These are phyloP conservation scores for Auricularia heimuer DNA, from an alignment of 768 basidiomycete genomes.

Conservation along the genomic window DNA sequence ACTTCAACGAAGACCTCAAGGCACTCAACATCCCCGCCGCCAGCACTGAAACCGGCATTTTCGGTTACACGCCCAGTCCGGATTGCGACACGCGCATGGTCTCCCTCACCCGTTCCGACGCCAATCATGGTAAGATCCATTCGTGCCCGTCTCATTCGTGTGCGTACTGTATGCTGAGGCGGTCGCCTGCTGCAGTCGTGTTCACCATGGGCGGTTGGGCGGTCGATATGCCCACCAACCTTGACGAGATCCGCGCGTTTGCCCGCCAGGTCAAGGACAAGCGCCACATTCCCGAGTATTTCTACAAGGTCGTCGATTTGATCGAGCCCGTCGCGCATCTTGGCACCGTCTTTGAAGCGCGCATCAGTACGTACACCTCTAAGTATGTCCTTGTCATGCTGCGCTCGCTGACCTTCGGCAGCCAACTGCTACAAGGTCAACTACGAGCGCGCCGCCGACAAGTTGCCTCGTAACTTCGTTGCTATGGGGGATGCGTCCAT, in stretches of 20 bases:
- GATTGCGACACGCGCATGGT: too few relatives aligned
- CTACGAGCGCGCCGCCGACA: conserved; percentile 17
- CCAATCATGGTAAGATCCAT: background rate
- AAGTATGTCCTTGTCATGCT: too few relatives aligned
- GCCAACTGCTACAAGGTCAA: conserved; percentile 8
- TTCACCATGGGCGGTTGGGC: background rate
- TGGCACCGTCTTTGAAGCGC: conserved; percentile 7
- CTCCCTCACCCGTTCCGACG: background rate
- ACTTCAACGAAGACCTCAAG: conserved; percentile 9
- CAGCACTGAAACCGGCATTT: too few relatives aligned
- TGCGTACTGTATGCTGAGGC: background rate
- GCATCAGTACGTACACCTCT: background rate
- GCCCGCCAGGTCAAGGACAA: background rate
- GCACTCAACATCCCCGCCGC: background rate
- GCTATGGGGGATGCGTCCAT: conserved; percentile 28
- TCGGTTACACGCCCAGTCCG: too few relatives aligned
- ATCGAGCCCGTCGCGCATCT: conserved; percentile 19
- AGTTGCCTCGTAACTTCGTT: conserved; percentile 24
- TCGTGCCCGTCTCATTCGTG: background rate
- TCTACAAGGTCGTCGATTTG: conserved; percentile 18
- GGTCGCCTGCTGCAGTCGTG: background rate
- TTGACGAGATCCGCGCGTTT: conserved; percentile 3
- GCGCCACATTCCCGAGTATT: conserved; percentile 20
- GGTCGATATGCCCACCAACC: conserved; percentile 1
- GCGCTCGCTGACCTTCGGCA: conserved; percentile 10